Evolutionary conservation across 2,329 filamentous ascomycete genomes (phyloP), one percentile per base, ranked within the genome.

Genomic region (Penicillium sp.): DNA sequence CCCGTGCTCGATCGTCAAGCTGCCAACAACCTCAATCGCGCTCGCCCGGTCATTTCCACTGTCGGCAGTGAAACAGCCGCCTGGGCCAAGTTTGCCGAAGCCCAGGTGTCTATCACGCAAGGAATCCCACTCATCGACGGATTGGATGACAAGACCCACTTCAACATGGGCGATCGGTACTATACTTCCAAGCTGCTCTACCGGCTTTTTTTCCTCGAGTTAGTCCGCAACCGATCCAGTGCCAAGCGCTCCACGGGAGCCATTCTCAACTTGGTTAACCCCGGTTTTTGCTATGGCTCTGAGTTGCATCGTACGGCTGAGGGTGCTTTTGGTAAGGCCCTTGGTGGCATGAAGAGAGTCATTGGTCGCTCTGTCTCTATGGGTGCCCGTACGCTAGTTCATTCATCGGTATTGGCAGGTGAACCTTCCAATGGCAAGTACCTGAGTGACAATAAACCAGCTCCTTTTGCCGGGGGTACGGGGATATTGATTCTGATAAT

Each of bases 1-100:
- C 63, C 67, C 4, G 52, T 61, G 35, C 56, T 68, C 27, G 18
- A 47, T 19, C 23, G n/a, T 3, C 45, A 47, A 3, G 23, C 23
- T 29, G 23, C 45, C 23, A 9, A 9, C 0, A 38, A 38, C 7
- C 34, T 18, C n/a, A 29, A 29, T 9, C 45, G 7, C 10, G 2
- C 19, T 14, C 47, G 36, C 7, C 47, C 47, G 4, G 47, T 49
- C 18, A 41, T 49, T 14, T 49, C 47, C 1, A 49, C 41, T 10
- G 47, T 49, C 4, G 36, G 47, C 5, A 49, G 47, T 16, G 47
- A 49, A 5, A 49, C 47, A 3, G 47, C 47, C 27, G 47, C 47
- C 2, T 49, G 47, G 47, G 47, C 47, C 4, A 49, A 49, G 18
- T 42, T 49, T 8, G 3, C 5, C 3, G 47, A 49, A 13, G 36